Percentiles rank a stretch among this genome's conserved stretches.
phyloP scores from a whole-genome alignment of 345 rosid species.

The Eucalyptus curtisii region DNA sequence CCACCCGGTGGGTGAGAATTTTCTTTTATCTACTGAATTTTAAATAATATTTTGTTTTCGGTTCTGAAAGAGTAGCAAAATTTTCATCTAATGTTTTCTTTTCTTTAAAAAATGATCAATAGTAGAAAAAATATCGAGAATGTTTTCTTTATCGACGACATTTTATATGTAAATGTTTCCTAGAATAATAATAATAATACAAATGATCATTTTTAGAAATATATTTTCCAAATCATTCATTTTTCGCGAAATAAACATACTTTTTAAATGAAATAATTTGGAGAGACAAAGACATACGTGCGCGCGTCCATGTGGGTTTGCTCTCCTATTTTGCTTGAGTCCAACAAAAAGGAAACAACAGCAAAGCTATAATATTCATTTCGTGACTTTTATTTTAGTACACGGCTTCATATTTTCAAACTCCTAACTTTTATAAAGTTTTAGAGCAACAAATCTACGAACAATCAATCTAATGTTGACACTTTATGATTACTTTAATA shows the following conservation, averaged over 20 bases:
- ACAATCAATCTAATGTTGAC: too few relatives aligned
- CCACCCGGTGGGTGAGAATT: background rate
- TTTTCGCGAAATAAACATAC: fast-evolving
- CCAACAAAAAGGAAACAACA: background rate
- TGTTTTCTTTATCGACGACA: fast-evolving
- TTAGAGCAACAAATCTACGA: too few relatives aligned
- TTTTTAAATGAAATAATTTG: background rate
- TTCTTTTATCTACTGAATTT: background rate
- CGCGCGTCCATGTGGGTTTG: fast-evolving
- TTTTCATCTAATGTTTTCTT: background rate
- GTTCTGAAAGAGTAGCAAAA: background rate
- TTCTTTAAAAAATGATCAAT: background rate
- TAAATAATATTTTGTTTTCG: background rate
- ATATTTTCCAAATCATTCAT: fast-evolving
- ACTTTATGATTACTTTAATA: too few relatives aligned
- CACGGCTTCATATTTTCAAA: background rate
- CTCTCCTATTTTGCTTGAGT: background rate
- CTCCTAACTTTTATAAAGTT: too few relatives aligned
- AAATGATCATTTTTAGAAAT: background rate
- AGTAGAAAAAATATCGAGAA: too few relatives aligned
- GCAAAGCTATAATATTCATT: fast-evolving
- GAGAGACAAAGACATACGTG: fast-evolving
- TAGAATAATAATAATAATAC: background rate
- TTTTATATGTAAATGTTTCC: background rate
- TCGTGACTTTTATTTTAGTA: background rate